These are phyloP conservation scores for Aphanomyces stellatus DNA, from an alignment of 352 stramenopile genomes.

Conservation along the genomic window DNA sequence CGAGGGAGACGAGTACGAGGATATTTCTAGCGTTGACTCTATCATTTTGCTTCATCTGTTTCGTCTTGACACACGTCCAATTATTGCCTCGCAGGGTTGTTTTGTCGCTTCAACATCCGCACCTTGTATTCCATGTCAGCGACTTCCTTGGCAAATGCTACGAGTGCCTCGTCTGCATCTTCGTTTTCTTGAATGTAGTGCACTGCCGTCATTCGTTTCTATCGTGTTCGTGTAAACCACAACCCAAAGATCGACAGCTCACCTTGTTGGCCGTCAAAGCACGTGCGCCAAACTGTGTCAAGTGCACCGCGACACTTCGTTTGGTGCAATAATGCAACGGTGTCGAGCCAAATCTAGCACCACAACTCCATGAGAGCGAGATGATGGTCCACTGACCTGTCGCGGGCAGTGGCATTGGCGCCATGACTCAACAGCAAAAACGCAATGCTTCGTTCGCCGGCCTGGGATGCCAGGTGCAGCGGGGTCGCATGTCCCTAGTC, in stretches of 20 bases:
- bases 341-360: constrained; percentile 40
- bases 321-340: constrained; percentile 48
- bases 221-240: neutral
- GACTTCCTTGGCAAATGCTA: neutral
- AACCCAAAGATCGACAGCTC: neutral
- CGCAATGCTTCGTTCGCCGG: constrained; percentile 44
- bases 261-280: constrained; percentile 3
- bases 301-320: constrained; percentile 3
- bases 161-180: neutral
- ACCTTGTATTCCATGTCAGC: neutral
- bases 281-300: constrained; percentile 9
- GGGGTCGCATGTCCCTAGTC: constrained; percentile 48
- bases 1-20: too few species aligned
- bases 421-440: constrained; percentile 66
- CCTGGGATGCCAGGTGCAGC: constrained; percentile 50
- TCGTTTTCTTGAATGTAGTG: neutral
- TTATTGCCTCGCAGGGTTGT: too few species aligned
- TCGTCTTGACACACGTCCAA: too few species aligned
- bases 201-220: constrained; percentile 7
- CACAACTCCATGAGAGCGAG: neutral
- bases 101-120: neutral
- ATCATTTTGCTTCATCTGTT: too few species aligned
- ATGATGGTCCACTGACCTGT: constrained; percentile 20
- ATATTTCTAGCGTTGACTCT: neutral
- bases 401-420: constrained; percentile 37